phyloP scores from a whole-genome alignment of 2,329 filamentous ascomycete genomes.

The Albifimbria verrucaria region DNA sequence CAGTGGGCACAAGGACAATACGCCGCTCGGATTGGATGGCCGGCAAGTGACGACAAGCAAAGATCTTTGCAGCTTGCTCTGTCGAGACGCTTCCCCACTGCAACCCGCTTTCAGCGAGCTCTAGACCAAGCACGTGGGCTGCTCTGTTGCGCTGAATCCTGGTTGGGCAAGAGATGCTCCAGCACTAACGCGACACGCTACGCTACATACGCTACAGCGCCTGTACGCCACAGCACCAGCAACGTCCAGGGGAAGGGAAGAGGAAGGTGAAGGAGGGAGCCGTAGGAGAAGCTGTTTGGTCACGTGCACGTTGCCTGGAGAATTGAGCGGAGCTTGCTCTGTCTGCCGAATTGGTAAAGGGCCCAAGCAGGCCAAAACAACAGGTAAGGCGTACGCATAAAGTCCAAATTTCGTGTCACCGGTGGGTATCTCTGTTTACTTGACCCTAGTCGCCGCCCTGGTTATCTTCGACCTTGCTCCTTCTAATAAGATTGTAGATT shows the following conservation, averaged over 20 bases:
- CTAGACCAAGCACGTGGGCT: not conserved
- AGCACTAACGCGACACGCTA: not conserved
- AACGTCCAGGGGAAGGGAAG: not conserved
- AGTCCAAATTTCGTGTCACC: not conserved
- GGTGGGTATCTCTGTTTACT: not conserved
- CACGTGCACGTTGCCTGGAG: not conserved
- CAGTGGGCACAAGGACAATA: not conserved
- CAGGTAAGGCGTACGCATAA: not conserved
- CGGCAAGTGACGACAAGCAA: not conserved
- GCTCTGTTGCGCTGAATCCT: not conserved
- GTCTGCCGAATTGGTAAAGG: conserved; percentile 3
- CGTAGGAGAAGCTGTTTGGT: too few relatives aligned
- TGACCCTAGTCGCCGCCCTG: too few relatives aligned
- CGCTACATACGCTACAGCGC: not conserved
- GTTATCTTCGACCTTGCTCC: not conserved
- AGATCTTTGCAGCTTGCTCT: not conserved
- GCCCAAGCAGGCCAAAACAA: not conserved
- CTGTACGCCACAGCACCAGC: not conserved
- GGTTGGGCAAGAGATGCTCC: not conserved
- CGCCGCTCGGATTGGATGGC: not conserved
- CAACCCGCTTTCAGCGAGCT: not conserved
- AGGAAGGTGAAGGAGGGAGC: too few relatives aligned
- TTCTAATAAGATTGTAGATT: not conserved
- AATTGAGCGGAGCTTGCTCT: not conserved
- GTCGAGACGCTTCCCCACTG: not conserved